Base-by-base conservation (phyloP, 2,329 filamentous ascomycete genomes). In the Exutisphaerella laricina region DNA sequence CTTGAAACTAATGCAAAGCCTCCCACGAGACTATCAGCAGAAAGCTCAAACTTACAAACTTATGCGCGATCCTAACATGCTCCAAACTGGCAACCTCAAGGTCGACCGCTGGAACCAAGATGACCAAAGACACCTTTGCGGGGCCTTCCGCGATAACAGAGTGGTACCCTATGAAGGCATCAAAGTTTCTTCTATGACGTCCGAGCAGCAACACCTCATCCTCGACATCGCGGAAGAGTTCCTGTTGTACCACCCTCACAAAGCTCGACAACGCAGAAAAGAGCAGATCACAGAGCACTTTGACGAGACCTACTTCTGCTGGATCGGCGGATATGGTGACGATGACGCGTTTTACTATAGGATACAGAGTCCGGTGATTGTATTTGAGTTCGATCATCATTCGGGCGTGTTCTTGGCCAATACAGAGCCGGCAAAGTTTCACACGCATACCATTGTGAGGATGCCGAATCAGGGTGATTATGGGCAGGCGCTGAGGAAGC, bases 381-480 rank as follows among this genome's bases (percentile, higher is more conserved):
- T 89, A 2, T 69, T 83, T 39, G 85, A 90, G 70, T 85, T 90
- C 55, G 85, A 89, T 55, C 83, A 88, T 58, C 85, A 89, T 61
- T 85, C 79, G 0, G 84, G 85, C 0, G 84, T 89, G 0, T 88
- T 88, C 54, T 62, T 89, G 57, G 79, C 73, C 1, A 90, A 89
- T 58, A 70, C 71, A 37, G 76, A 85, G 62, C 85, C 85, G 36
- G 48, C 79, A 22, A 85, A 84, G 63, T 90, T 86, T 55, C 85
- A 90, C 55, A 84, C 86, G 16, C 85, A 90, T 60, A 89, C 85
- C 0, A 65, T 87, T 39, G 65, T 86, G 49, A 66, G 85, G 25
- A 81, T 78, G 22, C 85, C 85, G 0, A 89, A 90, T 61, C 78
- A 68, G 0, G 85, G 85, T 0, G 85, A 90, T 58, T 89, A 89